Base-by-base conservation (phyloP, 148 eudicot genomes). In the Pharnaceum exiguum region DNA sequence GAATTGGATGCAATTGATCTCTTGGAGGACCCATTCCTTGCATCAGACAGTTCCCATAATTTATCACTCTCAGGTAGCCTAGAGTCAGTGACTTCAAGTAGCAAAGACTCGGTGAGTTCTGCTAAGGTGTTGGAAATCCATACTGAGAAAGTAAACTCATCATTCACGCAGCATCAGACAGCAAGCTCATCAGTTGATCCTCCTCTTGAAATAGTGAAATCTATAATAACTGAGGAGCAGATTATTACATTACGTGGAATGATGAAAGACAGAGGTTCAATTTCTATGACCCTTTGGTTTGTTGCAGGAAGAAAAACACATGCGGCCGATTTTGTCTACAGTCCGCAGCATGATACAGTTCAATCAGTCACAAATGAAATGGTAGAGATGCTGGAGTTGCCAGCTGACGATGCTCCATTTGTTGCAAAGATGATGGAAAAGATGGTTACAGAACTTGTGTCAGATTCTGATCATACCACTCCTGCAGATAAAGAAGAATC, bases 1-100 rank as follows among this genome's bases (percentile, higher is more conserved):
- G 77, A 94, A 38, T 94, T 94, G 1, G 79, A 90, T 1, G 96
- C 96, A 3, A 59, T 84, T 0, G 82, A 89, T 19, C 95, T 89
- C 16, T 80, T 89, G 0, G 61, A 57, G 1, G 95, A 89, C 63
- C 70, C 76, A 1, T 89, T 89, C 64, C 86, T 89, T 60, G 67
- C n/a, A n/a, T n/a, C n/a, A n/a, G n/a, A n/a, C n/a, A n/a, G n/a
- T n/a, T n/a, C n/a, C n/a, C n/a, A n/a, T n/a, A n/a, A n/a, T n/a
- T n/a, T n/a, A n/a, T n/a, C n/a, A n/a, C n/a, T n/a, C n/a, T n/a
- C n/a, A n/a, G n/a, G n/a, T n/a, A n/a, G n/a, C n/a, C n/a, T n/a
- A n/a, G n/a, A n/a, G n/a, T n/a, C n/a, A n/a, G n/a, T n/a, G n/a
- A n/a, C n/a, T n/a, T n/a, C n/a, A n/a, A n/a, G n/a, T n/a, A n/a